These are phyloP conservation scores for Alternaria brassicae DNA, from an alignment of 2,329 filamentous ascomycete genomes.

Conservation along the genomic window DNA sequence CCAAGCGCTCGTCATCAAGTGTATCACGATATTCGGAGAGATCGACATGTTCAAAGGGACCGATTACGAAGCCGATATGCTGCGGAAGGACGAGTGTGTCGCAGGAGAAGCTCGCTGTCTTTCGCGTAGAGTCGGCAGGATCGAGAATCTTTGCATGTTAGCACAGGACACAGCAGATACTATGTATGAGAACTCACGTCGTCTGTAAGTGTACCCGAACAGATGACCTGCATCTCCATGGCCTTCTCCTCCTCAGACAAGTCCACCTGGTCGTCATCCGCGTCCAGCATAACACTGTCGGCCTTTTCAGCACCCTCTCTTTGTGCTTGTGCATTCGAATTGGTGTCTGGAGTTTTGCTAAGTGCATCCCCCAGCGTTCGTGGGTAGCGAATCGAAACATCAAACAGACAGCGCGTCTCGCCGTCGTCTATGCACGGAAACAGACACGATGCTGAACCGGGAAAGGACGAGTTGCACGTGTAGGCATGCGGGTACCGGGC, in stretches of 20 bases:
- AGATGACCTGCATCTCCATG: conserved; percentile 87
- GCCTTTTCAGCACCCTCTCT: conserved; percentile 37
- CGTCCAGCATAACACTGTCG: conserved; percentile 44
- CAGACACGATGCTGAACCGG: conserved; percentile 81
- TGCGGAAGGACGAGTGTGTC: conserved; percentile 74
- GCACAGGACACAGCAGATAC: conserved; percentile 7
- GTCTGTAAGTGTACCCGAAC: conserved; percentile 86
- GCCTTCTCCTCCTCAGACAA: conserved; percentile 80
- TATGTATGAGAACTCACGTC: conserved; percentile 59
- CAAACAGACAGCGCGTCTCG: conserved; percentile 82
- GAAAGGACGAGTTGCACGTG: conserved; percentile 79
- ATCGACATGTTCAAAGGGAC: conserved; percentile 93
- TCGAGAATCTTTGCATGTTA: conserved; percentile 63
- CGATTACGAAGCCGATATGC: conserved; percentile 91
- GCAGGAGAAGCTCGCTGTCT: conserved; percentile 85
- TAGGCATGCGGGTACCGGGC: conserved; percentile 89
- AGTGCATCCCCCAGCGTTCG: conserved; percentile 81
- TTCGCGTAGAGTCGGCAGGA: conserved; percentile 77
- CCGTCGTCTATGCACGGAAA: conserved; percentile 94
- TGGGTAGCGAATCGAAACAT: conserved; percentile 84
- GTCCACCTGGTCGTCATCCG: conserved; percentile 51
- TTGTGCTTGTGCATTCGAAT: conserved; percentile 18
- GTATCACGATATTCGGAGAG: conserved; percentile 87
- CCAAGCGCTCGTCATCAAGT: conserved; percentile 89
- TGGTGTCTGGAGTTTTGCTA: conserved; percentile 48